Conservation (phyloP, 2,329 filamentous ascomycete species). For the Tolypocladium nubicola region DNA sequence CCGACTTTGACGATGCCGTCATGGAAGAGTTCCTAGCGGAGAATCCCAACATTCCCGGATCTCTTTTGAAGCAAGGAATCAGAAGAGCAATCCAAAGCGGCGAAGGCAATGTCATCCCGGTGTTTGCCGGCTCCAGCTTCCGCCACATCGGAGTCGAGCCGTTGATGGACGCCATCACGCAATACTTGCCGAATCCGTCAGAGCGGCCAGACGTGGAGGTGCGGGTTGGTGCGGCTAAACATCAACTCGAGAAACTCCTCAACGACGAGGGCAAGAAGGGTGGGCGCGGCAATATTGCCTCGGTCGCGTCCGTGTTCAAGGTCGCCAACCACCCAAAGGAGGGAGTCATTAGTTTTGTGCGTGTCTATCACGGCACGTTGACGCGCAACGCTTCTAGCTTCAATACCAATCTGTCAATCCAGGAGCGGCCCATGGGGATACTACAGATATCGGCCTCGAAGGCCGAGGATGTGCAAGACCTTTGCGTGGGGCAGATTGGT, state of each 20-base stretch:
- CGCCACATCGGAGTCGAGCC: conserved; percentile 91
- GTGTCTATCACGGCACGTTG: conserved; percentile 79
- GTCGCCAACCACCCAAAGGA: conserved; percentile 81
- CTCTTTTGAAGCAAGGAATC: conserved; percentile 62
- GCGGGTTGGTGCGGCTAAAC: conserved; percentile 48
- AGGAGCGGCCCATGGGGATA: conserved; percentile 70
- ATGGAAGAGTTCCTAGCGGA: conserved; percentile 75
- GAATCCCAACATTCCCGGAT: conserved; percentile 60
- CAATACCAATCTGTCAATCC: conserved; percentile 75
- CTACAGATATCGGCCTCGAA: conserved; percentile 86
- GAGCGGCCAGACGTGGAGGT: conserved; percentile 75
- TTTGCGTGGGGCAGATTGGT: conserved; percentile 83
- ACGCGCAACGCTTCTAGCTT: conserved; percentile 65
- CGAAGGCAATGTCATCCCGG: conserved; percentile 65
- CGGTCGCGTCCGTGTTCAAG: conserved; percentile 74
- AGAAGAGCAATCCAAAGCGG: conserved; percentile 59
- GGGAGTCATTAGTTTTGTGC: conserved; percentile 82
- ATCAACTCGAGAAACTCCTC: conserved; percentile 26
- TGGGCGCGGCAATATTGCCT: conserved; percentile 24
- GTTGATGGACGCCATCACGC: conserved; percentile 76
- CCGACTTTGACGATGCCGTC: conserved; percentile 78
- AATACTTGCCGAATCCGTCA: conserved; percentile 73
- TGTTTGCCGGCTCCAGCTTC: conserved; percentile 89
- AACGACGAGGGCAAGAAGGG: conserved; percentile 24
- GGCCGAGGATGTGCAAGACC: conserved; percentile 70